phyloP scores from a whole-genome alignment of 805 yeast genomes.

The Saturnispora halmiae region DNA sequence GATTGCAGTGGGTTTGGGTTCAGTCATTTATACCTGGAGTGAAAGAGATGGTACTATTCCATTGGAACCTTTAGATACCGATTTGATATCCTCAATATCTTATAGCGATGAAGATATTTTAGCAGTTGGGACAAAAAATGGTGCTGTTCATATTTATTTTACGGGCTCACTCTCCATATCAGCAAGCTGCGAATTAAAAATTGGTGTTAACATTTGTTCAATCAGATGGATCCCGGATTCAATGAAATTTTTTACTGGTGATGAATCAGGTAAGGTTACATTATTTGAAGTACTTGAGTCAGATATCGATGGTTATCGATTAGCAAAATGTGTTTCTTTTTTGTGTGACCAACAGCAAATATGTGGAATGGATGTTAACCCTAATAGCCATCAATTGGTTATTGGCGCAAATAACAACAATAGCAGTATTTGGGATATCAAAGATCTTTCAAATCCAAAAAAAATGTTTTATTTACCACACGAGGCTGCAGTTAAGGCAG shows the following conservation, averaged over 20 bases:
- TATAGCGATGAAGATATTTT: slow-evolving; percentile 42
- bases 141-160: slow-evolving; percentile 33
- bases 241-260: slow-evolving; percentile 48
- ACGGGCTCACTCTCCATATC: slow-evolving; percentile 24
- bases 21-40: slow-evolving; percentile 55
- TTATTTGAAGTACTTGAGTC: slow-evolving; percentile 28
- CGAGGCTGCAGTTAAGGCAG: slow-evolving; percentile 81
- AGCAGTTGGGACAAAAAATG: slow-evolving; percentile 50
- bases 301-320: slow-evolving; percentile 7
- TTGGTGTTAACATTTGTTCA: slow-evolving; percentile 43
- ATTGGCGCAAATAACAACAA: slow-evolving; percentile 81
- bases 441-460: slow-evolving; percentile 32
- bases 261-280: slow-evolving; percentile 51
- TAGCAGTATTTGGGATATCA: slow-evolving; percentile 69
- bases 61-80: slow-evolving; percentile 33
- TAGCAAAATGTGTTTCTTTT: slow-evolving; percentile 24
- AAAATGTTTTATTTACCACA: slow-evolving; percentile 49
- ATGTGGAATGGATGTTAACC: slow-evolving; percentile 57
- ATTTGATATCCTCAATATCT: slow-evolving; percentile 46
- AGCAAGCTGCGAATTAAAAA: slow-evolving; percentile 19
- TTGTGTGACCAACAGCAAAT: slow-evolving; percentile 49
- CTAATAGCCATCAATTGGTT: slow-evolving; percentile 49
- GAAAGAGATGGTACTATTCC: slow-evolving; percentile 39
- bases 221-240: slow-evolving; percentile 48
- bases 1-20: slow-evolving; percentile 60